Percentiles rank a stretch among this genome's conserved stretches.
phyloP scores from a whole-genome alignment of 164 flowering plant species.

The Chloranthus sessilifolius region DNA sequence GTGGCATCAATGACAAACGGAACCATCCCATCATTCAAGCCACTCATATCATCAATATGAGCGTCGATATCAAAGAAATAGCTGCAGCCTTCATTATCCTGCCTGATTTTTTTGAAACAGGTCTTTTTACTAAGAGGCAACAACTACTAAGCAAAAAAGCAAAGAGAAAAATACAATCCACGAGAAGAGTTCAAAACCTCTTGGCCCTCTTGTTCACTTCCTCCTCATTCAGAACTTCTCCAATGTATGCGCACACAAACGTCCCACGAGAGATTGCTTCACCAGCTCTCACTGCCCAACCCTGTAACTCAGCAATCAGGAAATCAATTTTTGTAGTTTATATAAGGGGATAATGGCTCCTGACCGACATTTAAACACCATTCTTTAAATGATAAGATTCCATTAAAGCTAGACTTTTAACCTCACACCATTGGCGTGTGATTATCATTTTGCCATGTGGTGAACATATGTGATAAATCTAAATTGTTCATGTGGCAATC shows the following conservation, averaged over 20 bases:
- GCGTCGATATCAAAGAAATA: constrained; percentile 60
- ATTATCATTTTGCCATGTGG: too few relatives aligned
- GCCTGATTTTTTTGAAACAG: constrained; percentile 34
- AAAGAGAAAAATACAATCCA: neutral
- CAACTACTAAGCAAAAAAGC: neutral
- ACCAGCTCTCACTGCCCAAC: constrained; percentile 93
- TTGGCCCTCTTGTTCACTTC: constrained; percentile 56
- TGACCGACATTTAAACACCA: too few relatives aligned
- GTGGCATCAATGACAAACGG: constrained; percentile 78
- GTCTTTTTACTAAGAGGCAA: constrained; percentile 1
- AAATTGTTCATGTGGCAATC: too few relatives aligned
- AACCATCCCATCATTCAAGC: constrained; percentile 53
- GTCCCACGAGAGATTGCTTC: constrained; percentile 73
- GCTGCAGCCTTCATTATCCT: constrained; percentile 48
- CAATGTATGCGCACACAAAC: constrained; percentile 84
- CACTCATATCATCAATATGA: constrained; percentile 56
- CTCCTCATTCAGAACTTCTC: constrained; percentile 64
- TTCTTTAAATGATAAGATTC: too few relatives aligned
- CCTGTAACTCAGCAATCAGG: constrained; percentile 41
- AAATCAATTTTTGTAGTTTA: neutral
- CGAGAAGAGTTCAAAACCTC: constrained; percentile 36
- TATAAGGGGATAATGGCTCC: too few relatives aligned
- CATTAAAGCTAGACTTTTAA: too few relatives aligned
- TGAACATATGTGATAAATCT: too few relatives aligned
- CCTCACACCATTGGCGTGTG: too few relatives aligned